Conservation (phyloP, 495 filamentous ascomycete genomes). For the Stereocaulon alpinum region DNA sequence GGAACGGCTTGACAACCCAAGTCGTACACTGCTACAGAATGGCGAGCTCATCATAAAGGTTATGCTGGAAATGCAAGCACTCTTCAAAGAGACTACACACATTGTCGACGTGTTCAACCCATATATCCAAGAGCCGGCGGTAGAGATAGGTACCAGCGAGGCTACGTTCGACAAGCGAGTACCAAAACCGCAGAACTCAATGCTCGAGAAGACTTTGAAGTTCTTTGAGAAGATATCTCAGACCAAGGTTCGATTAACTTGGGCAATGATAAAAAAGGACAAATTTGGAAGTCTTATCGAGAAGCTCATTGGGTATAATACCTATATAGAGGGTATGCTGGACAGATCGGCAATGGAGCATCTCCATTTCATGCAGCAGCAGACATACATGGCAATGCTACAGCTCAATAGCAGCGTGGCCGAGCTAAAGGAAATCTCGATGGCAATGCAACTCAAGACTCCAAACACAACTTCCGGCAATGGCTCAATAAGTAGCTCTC, state of each 20-base stretch:
- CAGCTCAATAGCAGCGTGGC: constrained; percentile 14
- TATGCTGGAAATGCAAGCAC: constrained; percentile 14
- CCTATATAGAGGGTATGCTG: constrained; percentile 9
- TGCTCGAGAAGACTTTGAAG: background rate
- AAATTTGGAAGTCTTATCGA: constrained; percentile 13
- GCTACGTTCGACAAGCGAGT: background rate
- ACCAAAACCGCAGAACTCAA: background rate
- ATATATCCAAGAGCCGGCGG: background rate
- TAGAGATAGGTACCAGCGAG: background rate
- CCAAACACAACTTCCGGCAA: background rate
- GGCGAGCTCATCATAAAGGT: constrained; percentile 15
- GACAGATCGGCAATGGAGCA: constrained; percentile 7
- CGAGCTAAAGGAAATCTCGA: constrained; percentile 4
- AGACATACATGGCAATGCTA: constrained; percentile 8
- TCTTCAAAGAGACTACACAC: constrained; percentile 8
- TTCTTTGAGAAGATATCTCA: constrained; percentile 1
- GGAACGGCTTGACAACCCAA: background rate
- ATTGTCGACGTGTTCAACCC: constrained; percentile 4
- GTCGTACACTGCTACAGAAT: constrained; percentile 7
- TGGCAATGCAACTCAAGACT: constrained; percentile 7
- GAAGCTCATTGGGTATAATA: constrained; percentile 14
- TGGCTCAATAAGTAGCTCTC: background rate
- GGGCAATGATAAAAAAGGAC: constrained; percentile 15
- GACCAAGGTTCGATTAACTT: constrained; percentile 5
- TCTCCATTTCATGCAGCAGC: constrained; percentile 2